A percentile compares a stretch with the other conserved stretches of the same genome.
Conservation (phyloP, 768 basidiomycete genomes). For the Cyclocybe aegerita region DNA sequence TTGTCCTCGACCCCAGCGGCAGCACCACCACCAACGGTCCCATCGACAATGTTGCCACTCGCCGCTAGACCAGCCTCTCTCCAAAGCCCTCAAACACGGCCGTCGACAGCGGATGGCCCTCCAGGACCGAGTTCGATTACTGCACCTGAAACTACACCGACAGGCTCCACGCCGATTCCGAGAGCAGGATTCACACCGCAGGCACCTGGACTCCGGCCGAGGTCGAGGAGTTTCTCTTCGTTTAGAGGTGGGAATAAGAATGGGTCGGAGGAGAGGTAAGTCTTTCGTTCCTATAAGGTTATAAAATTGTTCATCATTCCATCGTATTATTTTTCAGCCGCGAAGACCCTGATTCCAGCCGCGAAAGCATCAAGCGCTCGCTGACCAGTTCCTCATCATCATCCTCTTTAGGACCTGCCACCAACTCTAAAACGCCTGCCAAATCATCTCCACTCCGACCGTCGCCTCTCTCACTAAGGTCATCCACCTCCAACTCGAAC, state of each 20-base stretch:
- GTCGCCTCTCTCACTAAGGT: constrained; percentile 39
- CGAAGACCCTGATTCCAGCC: constrained; percentile 1
- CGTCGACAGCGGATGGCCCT: not conserved
- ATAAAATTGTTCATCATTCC: constrained; percentile 2
- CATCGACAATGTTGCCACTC: too few species aligned
- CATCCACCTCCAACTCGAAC: not conserved
- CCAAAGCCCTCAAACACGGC: too few species aligned
- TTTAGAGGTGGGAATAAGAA: constrained; percentile 43
- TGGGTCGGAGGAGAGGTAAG: constrained; percentile 28
- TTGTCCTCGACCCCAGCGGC: too few species aligned
- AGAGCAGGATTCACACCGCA: constrained; percentile 67
- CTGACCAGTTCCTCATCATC: constrained; percentile 12
- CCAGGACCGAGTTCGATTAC: not conserved
- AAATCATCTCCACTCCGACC: constrained; percentile 31
- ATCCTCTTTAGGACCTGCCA: constrained; percentile 14
- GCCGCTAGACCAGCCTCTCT: too few species aligned
- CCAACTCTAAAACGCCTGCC: constrained; percentile 4
- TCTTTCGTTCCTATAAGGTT: not conserved
- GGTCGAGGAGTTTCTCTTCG: constrained; percentile 78
- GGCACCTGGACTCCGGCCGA: constrained; percentile 50
- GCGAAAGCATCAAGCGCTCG: constrained; percentile 7
- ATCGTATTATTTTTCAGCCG: constrained; percentile 1
- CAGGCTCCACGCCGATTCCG: constrained; percentile 35
- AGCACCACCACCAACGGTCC: too few species aligned
- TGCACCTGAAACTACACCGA: not conserved